Evolutionary conservation across 768 basidiomycete species (phyloP).

Genomic region (Trametopsis cervina): DNA sequence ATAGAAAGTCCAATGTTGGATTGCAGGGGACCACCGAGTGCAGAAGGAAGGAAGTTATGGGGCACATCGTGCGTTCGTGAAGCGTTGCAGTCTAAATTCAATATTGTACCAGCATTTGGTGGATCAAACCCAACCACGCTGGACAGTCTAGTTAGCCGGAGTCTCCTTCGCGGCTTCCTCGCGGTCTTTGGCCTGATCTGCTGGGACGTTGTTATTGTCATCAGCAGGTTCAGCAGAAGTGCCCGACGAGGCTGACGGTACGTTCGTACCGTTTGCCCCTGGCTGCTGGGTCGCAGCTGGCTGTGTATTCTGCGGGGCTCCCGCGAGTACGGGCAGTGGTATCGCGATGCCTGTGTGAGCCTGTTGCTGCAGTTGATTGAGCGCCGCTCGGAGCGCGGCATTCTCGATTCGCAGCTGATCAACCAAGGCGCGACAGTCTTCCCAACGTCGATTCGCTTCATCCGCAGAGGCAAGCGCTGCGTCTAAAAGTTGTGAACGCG

Average conservation of each 20-base stretch:
- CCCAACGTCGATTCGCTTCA: slow-evolving; percentile 85
- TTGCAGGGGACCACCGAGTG: too few relatives aligned
- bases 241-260: not conserved
- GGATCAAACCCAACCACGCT: too few relatives aligned
- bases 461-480: slow-evolving; percentile 82
- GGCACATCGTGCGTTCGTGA: too few relatives aligned
- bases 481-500: slow-evolving; percentile 78
- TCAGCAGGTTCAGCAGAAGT: not conserved
- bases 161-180: too few relatives aligned
- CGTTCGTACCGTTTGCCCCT: not conserved
- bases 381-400: slow-evolving; percentile 64
- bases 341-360: not conserved
- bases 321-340: not conserved
- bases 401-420: slow-evolving; percentile 85
- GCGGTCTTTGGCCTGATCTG: not conserved
- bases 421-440: slow-evolving; percentile 84
- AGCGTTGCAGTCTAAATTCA: too few relatives aligned
- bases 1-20: too few relatives aligned
- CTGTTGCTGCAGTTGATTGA: slow-evolving; percentile 23
- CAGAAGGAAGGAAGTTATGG: too few relatives aligned
- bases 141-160: too few relatives aligned
- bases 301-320: not conserved
- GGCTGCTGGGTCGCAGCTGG: not conserved
- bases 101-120: too few relatives aligned
- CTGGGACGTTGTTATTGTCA: not conserved